A percentile compares a stretch with the other conserved stretches of the same genome.
phyloP scores from a whole-genome alignment of 1,284 basidiomycete genomes.

The Cutaneotrichosporon mucoides region DNA sequence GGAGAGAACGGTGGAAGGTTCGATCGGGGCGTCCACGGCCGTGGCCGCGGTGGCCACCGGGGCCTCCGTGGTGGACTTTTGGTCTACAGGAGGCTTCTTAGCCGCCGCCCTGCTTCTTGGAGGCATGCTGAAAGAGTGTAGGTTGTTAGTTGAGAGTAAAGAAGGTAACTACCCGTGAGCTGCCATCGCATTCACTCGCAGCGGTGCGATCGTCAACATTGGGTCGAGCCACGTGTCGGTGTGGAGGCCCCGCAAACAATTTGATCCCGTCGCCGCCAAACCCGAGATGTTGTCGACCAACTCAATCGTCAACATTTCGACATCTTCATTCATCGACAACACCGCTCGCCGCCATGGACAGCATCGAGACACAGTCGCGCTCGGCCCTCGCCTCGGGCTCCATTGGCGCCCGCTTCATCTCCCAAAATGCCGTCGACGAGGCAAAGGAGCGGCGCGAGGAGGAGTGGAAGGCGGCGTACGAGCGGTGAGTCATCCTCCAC shows the following conservation, averaged over 20 bases:
- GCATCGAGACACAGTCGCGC: constrained; percentile 18
- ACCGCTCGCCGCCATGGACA: constrained; percentile 6
- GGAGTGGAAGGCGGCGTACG: constrained; percentile 91
- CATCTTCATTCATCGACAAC: neutral
- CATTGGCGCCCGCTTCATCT: constrained; percentile 53
- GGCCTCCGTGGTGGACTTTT: too few species aligned
- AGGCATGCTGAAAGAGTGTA: too few species aligned
- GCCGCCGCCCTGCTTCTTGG: too few species aligned
- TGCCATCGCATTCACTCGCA: too few species aligned
- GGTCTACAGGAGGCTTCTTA: too few species aligned
- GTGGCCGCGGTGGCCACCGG: too few species aligned
- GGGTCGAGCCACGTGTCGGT: too few species aligned
- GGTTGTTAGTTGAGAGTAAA: too few species aligned
- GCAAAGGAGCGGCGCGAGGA: constrained; percentile 71
- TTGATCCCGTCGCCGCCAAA: neutral
- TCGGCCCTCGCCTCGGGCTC: constrained; percentile 25
- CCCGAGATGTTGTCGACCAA: neutral
- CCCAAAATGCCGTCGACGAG: constrained; percentile 71
- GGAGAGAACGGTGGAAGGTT: neutral
- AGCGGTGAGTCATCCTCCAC: constrained; percentile 56
- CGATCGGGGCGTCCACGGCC: too few species aligned
- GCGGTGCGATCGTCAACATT: too few species aligned
- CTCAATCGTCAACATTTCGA: too few species aligned
- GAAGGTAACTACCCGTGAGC: too few species aligned
- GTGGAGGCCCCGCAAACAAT: neutral